Conservation (phyloP, 352 stramenopile genomes). For the Globisporangium nodosum region DNA sequence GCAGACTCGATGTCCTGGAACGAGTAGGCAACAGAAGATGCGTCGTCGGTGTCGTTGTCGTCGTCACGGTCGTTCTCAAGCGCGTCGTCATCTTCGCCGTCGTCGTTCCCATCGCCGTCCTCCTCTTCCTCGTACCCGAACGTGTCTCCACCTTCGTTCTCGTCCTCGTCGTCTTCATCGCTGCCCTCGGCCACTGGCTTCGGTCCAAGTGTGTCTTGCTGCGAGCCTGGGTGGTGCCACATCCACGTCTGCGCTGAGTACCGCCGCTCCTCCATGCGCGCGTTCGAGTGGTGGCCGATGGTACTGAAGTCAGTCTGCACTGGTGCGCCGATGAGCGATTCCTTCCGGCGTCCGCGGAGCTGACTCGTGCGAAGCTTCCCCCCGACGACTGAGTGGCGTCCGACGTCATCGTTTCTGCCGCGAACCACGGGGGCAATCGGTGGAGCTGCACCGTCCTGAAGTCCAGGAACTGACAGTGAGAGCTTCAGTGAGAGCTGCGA, state of each 20-base stretch:
- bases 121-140: conserved; percentile 14
- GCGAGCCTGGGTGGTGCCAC: conserved; percentile 19
- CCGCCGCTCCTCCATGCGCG: conserved; percentile 40
- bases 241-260: conserved; percentile 51
- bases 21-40: conserved; percentile 1
- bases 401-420: background rate
- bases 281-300: conserved; percentile 45
- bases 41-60: conserved; percentile 10
- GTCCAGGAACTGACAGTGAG: background rate
- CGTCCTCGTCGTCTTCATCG: background rate
- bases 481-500: background rate
- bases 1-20: conserved; percentile 3
- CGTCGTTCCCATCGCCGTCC: conserved; percentile 11
- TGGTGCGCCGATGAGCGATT: conserved; percentile 38
- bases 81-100: conserved; percentile 13
- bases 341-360: conserved; percentile 11
- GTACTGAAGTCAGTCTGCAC: conserved; percentile 17
- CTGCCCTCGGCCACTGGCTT: background rate
- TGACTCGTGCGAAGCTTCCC: conserved; percentile 2
- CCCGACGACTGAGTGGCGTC: conserved; percentile 9
- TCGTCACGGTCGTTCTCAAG: conserved; percentile 14
- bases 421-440: background rate
- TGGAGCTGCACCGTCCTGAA: background rate
- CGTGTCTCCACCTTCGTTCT: conserved; percentile 8
- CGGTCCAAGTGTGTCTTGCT: background rate